phyloP scores from a whole-genome alignment of 306 rosid species.

The Erythrophleum fordii region DNA sequence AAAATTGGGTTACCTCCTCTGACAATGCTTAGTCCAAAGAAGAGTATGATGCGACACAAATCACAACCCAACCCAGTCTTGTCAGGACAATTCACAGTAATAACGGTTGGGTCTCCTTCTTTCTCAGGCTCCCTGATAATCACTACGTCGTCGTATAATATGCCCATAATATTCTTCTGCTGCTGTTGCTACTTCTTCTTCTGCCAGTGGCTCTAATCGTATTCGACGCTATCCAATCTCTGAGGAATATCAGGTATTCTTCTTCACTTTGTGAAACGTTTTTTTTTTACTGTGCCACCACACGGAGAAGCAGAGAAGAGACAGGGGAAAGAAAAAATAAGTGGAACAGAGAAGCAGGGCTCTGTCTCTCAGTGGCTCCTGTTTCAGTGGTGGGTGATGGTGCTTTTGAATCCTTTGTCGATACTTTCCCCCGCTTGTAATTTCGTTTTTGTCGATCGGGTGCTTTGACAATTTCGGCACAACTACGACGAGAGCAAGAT shows the following conservation, averaged over 20 bases:
- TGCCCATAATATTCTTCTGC: slow-evolving; percentile 60
- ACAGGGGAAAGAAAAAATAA: neutral
- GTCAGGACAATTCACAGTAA: slow-evolving; percentile 95
- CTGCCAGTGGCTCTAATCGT: neutral
- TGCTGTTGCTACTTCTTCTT: neutral
- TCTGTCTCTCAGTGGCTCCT: neutral
- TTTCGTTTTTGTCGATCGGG: neutral
- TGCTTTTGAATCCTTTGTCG: slow-evolving; percentile 28
- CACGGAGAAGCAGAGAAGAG: neutral
- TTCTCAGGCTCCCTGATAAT: slow-evolving; percentile 61
- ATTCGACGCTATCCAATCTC: neutral
- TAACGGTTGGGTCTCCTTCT: slow-evolving; percentile 67
- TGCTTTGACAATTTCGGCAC: neutral
- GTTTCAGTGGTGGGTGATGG: neutral
- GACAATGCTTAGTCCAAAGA: slow-evolving; percentile 87
- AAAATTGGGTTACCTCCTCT: slow-evolving; percentile 69
- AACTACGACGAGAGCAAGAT: neutral
- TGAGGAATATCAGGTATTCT: neutral
- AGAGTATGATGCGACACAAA: slow-evolving; percentile 91
- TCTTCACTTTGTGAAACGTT: slow-evolving; percentile 14
- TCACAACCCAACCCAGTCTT: slow-evolving; percentile 92
- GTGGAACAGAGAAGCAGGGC: slow-evolving; percentile 1
- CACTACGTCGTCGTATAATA: slow-evolving; percentile 81
- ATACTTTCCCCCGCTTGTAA: neutral
- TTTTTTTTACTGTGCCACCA: neutral